Base-by-base conservation (phyloP, 2,329 filamentous ascomycete genomes). In the Graphiopsis chlorocephala region DNA sequence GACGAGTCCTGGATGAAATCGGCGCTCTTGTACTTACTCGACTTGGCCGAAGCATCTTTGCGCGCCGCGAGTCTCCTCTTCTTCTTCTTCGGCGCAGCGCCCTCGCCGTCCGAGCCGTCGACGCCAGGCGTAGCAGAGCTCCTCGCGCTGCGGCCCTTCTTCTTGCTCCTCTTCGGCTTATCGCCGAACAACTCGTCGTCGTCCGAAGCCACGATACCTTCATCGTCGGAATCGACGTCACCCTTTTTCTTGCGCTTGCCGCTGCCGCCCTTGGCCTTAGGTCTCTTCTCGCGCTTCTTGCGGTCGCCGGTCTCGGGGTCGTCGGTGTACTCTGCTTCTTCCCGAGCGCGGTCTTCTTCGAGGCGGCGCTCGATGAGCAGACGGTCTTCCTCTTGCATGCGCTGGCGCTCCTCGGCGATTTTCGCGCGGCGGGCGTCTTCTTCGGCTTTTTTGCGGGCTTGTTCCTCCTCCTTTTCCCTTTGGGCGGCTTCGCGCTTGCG, bases 1-100 rank as follows among this genome's bases (percentile, higher is more conserved):
- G 91, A 89, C 66, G 89, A 92, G 68, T 94, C 90, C 52, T 92
- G 89, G 29, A 97, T 88, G 67, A 93, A 86, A 78, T 96, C 93
- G 1, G 86, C 88, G 59, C 90, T 93, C 84, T 97, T 97, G 83
- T 86, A 96, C 78, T 96, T 96, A 55, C 67, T 71, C 14, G 64
- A 63, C 65, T 71, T 73, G 77, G 78, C 69, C 59, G 76, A 67
- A 7, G 73, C 71, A 70, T 74, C 71, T 72, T 85, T 85, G 65
- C 85, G 78, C 70, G 87, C 85, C 61, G 88, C 72, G 72, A 84
- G 84, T 75, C 86, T 81, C 74, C 85, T 84, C 79, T 88, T 88
- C 78, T 85, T 85, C 62, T 78, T 78, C 38, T 45, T 45, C 20
- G 26, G 26, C 23, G 79, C 88, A 25, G 85, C 84, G 65, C 84